phyloP scores from a whole-genome alignment of 768 basidiomycete species.

The Naganishia randhawae region DNA sequence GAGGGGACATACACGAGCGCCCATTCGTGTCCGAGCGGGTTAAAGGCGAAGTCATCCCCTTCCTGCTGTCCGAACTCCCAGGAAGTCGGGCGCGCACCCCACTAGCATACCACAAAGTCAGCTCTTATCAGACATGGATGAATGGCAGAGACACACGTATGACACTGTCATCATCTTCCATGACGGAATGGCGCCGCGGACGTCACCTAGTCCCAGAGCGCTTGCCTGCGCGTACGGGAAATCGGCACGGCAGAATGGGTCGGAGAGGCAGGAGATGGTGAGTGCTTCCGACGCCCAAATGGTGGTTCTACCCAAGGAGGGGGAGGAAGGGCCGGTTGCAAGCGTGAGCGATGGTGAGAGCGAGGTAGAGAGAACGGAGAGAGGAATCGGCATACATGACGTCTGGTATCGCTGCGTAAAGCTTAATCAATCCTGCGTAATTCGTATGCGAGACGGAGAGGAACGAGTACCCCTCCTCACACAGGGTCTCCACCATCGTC shows the following conservation, averaged over 20 bases:
- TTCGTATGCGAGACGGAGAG: neutral
- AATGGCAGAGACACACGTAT: neutral
- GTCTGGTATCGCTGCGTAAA: neutral
- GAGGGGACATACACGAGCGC: conserved; percentile 2
- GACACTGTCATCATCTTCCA: conserved; percentile 16
- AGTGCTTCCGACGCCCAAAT: neutral
- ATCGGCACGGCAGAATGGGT: conserved; percentile 1
- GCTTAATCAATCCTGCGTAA: conserved; percentile 12
- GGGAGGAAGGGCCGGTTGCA: neutral
- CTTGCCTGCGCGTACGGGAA: neutral
- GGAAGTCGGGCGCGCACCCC: neutral
- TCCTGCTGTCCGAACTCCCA: conserved; percentile 9
- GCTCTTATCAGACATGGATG: too few relatives aligned
- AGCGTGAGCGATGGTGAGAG: neutral
- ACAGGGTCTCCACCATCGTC: conserved; percentile 6
- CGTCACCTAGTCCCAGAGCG: neutral
- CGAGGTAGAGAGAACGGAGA: neutral
- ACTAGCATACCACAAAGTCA: neutral
- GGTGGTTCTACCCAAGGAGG: neutral
- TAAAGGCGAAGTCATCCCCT: conserved; percentile 8
- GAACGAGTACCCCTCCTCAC: neutral
- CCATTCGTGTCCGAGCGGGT: conserved; percentile 17
- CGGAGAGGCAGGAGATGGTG: neutral
- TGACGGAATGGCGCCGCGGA: neutral
- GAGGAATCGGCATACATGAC: neutral